Conservation (phyloP, 1,139 yeast genomes). For the Starmera stellimalicola region DNA sequence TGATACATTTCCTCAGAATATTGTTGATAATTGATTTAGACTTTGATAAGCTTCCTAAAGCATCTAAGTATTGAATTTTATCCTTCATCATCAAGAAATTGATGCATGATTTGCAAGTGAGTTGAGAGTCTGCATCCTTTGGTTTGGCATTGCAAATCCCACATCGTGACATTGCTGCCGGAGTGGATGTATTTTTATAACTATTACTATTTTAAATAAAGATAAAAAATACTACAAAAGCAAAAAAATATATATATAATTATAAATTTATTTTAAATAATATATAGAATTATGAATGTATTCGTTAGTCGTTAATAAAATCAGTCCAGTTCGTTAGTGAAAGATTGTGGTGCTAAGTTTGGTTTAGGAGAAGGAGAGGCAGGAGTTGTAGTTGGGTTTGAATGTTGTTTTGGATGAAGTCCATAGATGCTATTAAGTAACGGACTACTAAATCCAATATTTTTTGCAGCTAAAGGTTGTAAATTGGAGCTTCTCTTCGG, state of each 20-base stretch:
- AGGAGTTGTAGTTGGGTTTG: too few relatives aligned
- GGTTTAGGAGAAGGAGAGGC: neutral
- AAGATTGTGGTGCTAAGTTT: constrained; percentile 4
- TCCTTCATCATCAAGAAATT: constrained; percentile 8
- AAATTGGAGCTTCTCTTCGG: constrained; percentile 6
- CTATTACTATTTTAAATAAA: too few relatives aligned
- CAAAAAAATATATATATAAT: too few relatives aligned
- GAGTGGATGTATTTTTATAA: too few relatives aligned
- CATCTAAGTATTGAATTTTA: constrained; percentile 10
- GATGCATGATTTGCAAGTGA: constrained; percentile 11
- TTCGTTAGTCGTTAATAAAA: neutral
- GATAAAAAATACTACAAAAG: too few relatives aligned
- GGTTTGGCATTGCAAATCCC: constrained; percentile 9
- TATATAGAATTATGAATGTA: too few relatives aligned
- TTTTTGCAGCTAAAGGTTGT: constrained; percentile 8
- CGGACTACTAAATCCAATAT: constrained; percentile 14
- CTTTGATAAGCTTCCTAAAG: constrained; percentile 4
- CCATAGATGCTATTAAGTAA: constrained; percentile 18
- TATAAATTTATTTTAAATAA: too few relatives aligned
- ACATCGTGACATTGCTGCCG: constrained; percentile 22
- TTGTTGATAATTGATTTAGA: constrained; percentile 8
- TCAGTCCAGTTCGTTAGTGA: constrained; percentile 14
- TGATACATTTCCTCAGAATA: constrained; percentile 11
- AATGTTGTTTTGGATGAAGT: constrained; percentile 13
- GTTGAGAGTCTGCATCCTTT: neutral